Base-by-base conservation (phyloP, 2,329 filamentous ascomycete genomes). In the Cercospora sp. region DNA sequence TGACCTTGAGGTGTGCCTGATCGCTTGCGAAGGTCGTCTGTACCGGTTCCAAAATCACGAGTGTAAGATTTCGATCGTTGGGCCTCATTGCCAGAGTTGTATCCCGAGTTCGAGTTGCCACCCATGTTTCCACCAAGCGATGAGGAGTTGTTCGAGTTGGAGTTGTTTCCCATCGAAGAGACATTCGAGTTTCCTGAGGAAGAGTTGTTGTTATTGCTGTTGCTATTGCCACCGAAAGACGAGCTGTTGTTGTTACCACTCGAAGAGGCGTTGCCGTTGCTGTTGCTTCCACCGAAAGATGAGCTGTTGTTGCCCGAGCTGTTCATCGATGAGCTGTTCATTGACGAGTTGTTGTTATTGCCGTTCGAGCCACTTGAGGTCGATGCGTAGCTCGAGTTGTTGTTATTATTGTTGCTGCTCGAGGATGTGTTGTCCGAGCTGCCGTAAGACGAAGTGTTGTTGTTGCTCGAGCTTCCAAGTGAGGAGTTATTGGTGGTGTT, bases 1-100 rank as follows among this genome's bases (percentile, higher is more conserved):
- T 45, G 28, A 6, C 64, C 43, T 32, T 66, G 58, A 6, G 63
- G 53, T 10, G 63, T 60, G 21, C 63, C 63, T 34, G 57, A 63
- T 13, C 61, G 51, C 53, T 65, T 65, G 30, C 53, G 30, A 12
- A 65, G 16, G n/a, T 65, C 66, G 30, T 68, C 63, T 24, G 66
- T 68, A 5, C 66, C 66, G 13, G 63, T 64, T 13, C 66, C 66
- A 2, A 64, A 65, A 34, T 68, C 66, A 21, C 66, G 59, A 1
- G 66, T 68, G 63, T 37, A 68, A 3, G 66, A 68, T 18, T 62
- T 66, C 1, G 66, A 65, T 7, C 66, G 49, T 13, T 68, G 66
- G 7, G 55, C 59, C 24, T 65, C 66, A 24, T 30, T 65, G 26
- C 63, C 62, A 65, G 62, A 65, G 24, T 59, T 65, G 34, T 65